A percentile compares a stretch with the other conserved stretches of the same genome.
Evolutionary conservation across 495 filamentous ascomycete species (phyloP).

Genomic region (Daldinia vernicosa): DNA sequence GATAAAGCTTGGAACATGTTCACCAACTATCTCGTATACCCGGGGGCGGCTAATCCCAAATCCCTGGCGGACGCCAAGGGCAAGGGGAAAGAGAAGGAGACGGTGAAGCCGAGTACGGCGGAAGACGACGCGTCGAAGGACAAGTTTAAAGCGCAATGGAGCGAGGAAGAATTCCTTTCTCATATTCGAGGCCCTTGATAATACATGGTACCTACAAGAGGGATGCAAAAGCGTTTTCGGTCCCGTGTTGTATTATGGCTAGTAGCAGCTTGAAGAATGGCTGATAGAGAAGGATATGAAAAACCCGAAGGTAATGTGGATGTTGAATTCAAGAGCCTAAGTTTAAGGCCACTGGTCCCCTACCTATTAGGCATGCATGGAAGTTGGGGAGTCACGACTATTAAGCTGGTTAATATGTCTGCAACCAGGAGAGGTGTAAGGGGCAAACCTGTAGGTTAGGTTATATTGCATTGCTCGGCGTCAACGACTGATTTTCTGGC

Average conservation of each 20-base stretch:
- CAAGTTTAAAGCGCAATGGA: slow-evolving; percentile 50
- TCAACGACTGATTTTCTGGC: slow-evolving; percentile 16
- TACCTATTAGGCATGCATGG: slow-evolving; percentile 7
- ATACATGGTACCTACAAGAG: neutral
- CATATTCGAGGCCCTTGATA: neutral
- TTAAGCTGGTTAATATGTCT: slow-evolving; percentile 7
- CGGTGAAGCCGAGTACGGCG: slow-evolving; percentile 9
- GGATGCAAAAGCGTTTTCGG: too few species aligned
- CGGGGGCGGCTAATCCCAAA: neutral
- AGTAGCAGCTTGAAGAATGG: slow-evolving; percentile 43
- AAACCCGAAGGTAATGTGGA: slow-evolving; percentile 38
- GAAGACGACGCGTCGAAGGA: slow-evolving; percentile 44
- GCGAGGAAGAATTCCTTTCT: slow-evolving; percentile 49
- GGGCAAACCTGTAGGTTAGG: slow-evolving; percentile 34
- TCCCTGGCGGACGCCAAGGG: slow-evolving; percentile 21
- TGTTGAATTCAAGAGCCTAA: slow-evolving; percentile 35
- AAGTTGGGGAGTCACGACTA: slow-evolving; percentile 11
- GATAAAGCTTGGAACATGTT: slow-evolving; percentile 56
- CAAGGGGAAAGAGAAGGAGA: slow-evolving; percentile 46
- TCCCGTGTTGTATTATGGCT: slow-evolving; percentile 37
- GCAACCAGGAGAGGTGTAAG: slow-evolving; percentile 16
- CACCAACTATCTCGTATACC: slow-evolving; percentile 51
- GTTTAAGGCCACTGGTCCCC: slow-evolving; percentile 29
- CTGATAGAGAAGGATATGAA: slow-evolving; percentile 18
- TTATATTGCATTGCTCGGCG: slow-evolving; percentile 43